Evolutionary conservation across 768 basidiomycete species (phyloP).

Genomic region (Gautieria morchelliformis): DNA sequence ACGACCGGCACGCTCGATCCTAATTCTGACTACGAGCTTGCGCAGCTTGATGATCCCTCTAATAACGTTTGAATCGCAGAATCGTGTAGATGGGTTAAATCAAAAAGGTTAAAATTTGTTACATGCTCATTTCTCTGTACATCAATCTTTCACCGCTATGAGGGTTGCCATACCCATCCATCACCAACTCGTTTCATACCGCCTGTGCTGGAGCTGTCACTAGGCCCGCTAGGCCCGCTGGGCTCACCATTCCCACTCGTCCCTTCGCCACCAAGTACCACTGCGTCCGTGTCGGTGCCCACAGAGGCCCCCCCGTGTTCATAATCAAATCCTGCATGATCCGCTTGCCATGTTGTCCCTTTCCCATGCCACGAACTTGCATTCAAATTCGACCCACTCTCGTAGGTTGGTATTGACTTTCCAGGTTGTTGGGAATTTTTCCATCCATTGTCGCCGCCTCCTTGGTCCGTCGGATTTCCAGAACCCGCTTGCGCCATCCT

Average conservation of each 20-base stretch:
- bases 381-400: conserved; percentile 1
- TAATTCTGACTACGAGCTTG: not conserved
- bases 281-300: conserved; percentile 40
- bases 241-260: conserved; percentile 9
- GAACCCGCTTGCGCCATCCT: conserved; percentile 22
- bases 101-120: not conserved
- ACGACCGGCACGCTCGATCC: not conserved
- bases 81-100: not conserved
- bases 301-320: conserved; percentile 22
- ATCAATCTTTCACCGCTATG: not conserved
- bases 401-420: conserved; percentile 9
- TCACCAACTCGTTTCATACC: conserved; percentile 67
- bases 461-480: not conserved
- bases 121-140: not conserved
- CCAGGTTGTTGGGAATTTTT: conserved; percentile 1
- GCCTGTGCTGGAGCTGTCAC: conserved; percentile 24
- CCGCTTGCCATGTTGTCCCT: conserved; percentile 21
- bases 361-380: conserved; percentile 21
- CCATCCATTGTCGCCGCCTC: not conserved
- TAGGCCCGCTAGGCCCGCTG: conserved; percentile 7
- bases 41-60: not conserved
- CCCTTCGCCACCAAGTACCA: conserved; percentile 46
- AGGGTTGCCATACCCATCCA: conserved; percentile 40
- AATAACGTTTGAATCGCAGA: not conserved
- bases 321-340: conserved; percentile 22